Base-by-base conservation (phyloP, 176 grass and related monocot genomes). In the Pontederia paniculata region DNA sequence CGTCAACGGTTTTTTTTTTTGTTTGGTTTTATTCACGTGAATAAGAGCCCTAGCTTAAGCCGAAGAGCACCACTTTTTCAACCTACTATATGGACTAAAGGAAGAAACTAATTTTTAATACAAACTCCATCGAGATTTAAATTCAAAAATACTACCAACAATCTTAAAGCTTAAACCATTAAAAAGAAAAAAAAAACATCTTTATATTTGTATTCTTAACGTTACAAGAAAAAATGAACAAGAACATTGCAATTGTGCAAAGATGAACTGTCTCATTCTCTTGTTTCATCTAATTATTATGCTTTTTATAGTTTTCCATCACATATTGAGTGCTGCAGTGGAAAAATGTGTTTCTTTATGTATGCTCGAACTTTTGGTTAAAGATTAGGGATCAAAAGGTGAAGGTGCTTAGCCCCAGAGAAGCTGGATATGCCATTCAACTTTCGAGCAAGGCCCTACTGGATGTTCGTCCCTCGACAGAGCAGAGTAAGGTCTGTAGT, bases 381-480 rank as follows among this genome's bases (percentile, higher is more conserved):
- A 88, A 97, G 93, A 84, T 97, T 53, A 97, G 86, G 60, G 93
- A 97, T 68, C 82, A 90, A 62, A 97, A 97, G 67, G 76, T 97
- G 45, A 97, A 90, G 78, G 84, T 74, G 21, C 86, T 97, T 67
- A 80, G 83, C 42, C 86, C 93, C 2, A 90, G 86, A 63, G 93
- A 97, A 90, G 93, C 86, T 54, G 93, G 93, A 4, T 97, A 97
- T 63, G 81, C 86, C 16, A 87, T 83, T 74, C 88, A 90, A 62
- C 80, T 90, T 41, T 84, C 83, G 14, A 75, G 79, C 70, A 97
- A 90, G 63, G 45, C 69, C 59, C 86, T 97, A 23, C 66, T 97
- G 58, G 93, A 97, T 88, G 93, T 97, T 17, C 81, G 93, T 31
- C 93, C 93, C 23, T 83, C 86, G 20, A 80, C 71, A 47, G 86